A percentile compares a stretch with the other conserved stretches of the same genome.
These are phyloP conservation scores for Neurospora sp. DNA, from an alignment of 2,329 filamentous ascomycete genomes.

Conservation along the genomic window DNA sequence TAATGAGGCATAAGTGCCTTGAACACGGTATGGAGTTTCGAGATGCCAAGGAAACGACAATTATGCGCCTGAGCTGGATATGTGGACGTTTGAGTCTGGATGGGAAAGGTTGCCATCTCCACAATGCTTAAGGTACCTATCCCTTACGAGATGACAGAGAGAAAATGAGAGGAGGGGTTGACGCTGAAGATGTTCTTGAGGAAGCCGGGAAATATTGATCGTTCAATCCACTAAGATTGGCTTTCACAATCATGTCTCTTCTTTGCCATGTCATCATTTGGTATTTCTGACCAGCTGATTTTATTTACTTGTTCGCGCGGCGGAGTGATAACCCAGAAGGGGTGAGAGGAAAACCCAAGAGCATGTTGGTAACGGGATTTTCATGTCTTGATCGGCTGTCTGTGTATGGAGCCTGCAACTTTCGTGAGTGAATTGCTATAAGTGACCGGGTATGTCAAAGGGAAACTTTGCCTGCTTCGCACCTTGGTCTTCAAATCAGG, in stretches of 20 bases:
- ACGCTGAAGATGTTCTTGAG: background rate
- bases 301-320: too few species aligned
- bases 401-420: too few species aligned
- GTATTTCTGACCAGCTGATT: background rate
- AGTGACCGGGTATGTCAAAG: too few species aligned
- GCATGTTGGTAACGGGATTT: too few species aligned
- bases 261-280: background rate
- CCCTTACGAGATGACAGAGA: background rate
- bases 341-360: too few species aligned
- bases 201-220: background rate
- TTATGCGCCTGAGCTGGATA: background rate
- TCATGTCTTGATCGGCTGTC: too few species aligned
- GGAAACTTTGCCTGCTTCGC: too few species aligned
- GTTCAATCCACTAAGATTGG: background rate
- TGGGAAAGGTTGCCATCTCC: background rate
- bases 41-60: background rate
- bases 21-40: background rate
- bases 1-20: background rate
- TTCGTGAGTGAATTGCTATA: too few species aligned
- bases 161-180: background rate
- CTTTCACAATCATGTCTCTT: background rate
- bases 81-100: background rate
- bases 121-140: background rate
- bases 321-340: too few species aligned
- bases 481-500: too few species aligned